Percentiles rank a stretch among this genome's conserved stretches.
These are phyloP conservation scores for Saccharomycopsis lassenensis DNA, from an alignment of 805 yeast genomes.

Conservation along the genomic window DNA sequence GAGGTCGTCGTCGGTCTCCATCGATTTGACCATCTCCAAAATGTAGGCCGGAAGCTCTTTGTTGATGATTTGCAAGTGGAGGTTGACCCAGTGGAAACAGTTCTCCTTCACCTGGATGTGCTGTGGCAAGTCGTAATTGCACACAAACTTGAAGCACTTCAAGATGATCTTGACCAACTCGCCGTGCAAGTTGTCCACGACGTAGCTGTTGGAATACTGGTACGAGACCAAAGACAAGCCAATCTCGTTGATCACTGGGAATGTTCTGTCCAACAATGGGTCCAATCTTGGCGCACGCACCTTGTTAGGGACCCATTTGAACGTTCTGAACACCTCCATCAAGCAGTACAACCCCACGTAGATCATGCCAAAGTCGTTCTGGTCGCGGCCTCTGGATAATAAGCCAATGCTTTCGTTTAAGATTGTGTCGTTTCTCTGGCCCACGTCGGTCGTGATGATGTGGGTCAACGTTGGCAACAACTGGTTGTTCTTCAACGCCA, in stretches of 20 bases:
- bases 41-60: conserved; percentile 47
- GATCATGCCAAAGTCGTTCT: conserved; percentile 22
- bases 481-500: conserved; percentile 24
- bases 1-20: neutral
- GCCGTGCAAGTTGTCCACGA: conserved; percentile 33
- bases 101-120: conserved; percentile 44
- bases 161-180: conserved; percentile 67
- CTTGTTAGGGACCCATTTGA: conserved; percentile 58
- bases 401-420: neutral
- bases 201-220: conserved; percentile 14
- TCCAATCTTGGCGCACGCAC: conserved; percentile 42
- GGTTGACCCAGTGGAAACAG: conserved; percentile 58
- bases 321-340: conserved; percentile 57
- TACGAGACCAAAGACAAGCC: conserved; percentile 41
- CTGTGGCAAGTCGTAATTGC: conserved; percentile 61
- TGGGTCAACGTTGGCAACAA: conserved; percentile 41
- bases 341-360: conserved; percentile 64
- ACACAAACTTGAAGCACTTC: conserved; percentile 68
- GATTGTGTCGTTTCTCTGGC: conserved; percentile 1
- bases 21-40: conserved; percentile 27
- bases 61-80: conserved; percentile 60
- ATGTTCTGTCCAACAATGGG: conserved; percentile 40
- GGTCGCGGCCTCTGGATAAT: too few relatives aligned
- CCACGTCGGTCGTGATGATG: conserved; percentile 32
- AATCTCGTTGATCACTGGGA: conserved; percentile 55